Conservation (phyloP, 2,329 filamentous ascomycete genomes). For the Arthrobotrys entomopaga region DNA sequence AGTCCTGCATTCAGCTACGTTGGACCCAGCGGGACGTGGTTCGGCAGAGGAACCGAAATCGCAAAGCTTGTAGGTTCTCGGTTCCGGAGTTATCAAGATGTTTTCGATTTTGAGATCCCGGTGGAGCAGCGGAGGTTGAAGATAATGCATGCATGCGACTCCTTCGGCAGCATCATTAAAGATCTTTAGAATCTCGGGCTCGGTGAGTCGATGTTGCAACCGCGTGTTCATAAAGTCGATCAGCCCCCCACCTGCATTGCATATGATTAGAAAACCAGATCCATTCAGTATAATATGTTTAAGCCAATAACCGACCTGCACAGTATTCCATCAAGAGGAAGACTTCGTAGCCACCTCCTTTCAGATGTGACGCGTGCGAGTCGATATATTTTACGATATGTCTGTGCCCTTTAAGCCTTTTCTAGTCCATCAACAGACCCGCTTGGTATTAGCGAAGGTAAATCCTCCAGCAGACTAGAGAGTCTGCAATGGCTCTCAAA, state of each 20-base stretch:
- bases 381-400: conserved; percentile 98
- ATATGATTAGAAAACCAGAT: neutral
- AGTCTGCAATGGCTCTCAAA: neutral
- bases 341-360: conserved; percentile 94
- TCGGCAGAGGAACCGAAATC: conserved; percentile 94
- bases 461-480: neutral
- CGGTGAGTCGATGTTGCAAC: conserved; percentile 92
- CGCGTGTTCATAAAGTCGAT: conserved; percentile 99
- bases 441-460: conserved; percentile 27
- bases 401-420: conserved; percentile 94
- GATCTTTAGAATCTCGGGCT: conserved; percentile 96
- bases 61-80: conserved; percentile 91
- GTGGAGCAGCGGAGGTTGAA: conserved; percentile 91
- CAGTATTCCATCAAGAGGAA: conserved; percentile 99
- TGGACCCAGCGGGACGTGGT: conserved; percentile 84
- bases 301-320: conserved; percentile 57
- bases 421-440: conserved; percentile 62
- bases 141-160: conserved; percentile 98
- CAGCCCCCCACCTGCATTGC: conserved; percentile 79
- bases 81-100: conserved; percentile 81
- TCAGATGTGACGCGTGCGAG: conserved; percentile 93
- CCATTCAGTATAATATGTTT: neutral
- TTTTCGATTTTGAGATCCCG: conserved; percentile 98
- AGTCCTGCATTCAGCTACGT: conserved; percentile 85
- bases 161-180: conserved; percentile 96